Evolutionary conservation across 2,329 filamentous ascomycete species (phyloP).

Genomic region (Paecilomyces sp.): DNA sequence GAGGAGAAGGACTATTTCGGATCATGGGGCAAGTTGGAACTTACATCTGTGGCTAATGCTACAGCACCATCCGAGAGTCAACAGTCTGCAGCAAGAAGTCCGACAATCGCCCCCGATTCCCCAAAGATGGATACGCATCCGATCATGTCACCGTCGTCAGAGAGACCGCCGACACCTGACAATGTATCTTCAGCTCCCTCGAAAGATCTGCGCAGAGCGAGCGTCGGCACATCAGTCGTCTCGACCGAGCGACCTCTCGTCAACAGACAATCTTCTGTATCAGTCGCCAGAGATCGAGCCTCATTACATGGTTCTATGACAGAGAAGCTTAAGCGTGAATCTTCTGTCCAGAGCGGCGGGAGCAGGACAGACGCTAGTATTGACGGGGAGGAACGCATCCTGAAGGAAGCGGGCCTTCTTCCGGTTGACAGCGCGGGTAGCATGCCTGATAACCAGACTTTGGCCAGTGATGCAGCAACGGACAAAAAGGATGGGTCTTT

Average conservation of each 20-base stretch:
- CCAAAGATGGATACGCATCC: conserved; percentile 15
- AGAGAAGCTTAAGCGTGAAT: conserved; percentile 25
- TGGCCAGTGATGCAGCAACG: conserved; percentile 35
- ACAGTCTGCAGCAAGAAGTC: conserved; percentile 6
- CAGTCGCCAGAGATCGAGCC: conserved; percentile 19
- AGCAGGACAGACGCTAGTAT: conserved; percentile 30
- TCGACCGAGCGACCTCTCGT: conserved; percentile 22
- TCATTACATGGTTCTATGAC: conserved; percentile 17
- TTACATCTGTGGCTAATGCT: conserved; percentile 4
- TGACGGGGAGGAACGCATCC: conserved; percentile 59
- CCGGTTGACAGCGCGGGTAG: conserved; percentile 33
- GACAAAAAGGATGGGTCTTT: conserved; percentile 33
- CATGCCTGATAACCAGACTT: conserved; percentile 20
- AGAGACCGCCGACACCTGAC: conserved; percentile 10
- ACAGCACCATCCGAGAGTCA: conserved; percentile 13
- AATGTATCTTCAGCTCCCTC: conserved; percentile 15
- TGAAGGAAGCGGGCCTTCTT: conserved; percentile 59
- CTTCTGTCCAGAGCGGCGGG: conserved; percentile 30
- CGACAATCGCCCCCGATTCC: conserved; percentile 12
- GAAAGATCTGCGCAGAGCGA: conserved; percentile 21
- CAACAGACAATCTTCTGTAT: conserved; percentile 21
- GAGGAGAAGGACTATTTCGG: conserved; percentile 39
- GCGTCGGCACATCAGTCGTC: conserved; percentile 22
- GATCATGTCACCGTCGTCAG: conserved; percentile 7
- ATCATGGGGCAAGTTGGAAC: conserved; percentile 1